These are phyloP conservation scores for Racocetra persica DNA, from an alignment of 371 early-diverging fungal genomes.

Conservation along the genomic window DNA sequence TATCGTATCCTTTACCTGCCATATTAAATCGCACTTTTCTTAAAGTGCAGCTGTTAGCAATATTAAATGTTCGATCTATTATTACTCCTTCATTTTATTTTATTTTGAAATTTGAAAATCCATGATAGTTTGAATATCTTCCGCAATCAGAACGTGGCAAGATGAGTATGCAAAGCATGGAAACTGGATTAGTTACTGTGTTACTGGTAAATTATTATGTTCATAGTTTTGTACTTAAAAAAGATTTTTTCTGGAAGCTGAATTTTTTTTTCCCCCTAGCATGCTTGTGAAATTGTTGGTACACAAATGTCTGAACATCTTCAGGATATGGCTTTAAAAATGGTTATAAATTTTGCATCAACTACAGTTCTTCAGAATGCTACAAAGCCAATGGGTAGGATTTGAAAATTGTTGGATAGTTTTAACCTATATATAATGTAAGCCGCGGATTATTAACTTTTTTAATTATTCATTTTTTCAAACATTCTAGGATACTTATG, in stretches of 20 bases:
- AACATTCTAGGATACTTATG: constrained; percentile 55
- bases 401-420: constrained; percentile 39
- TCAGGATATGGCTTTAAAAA: constrained; percentile 65
- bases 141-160: constrained; percentile 64
- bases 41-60: not conserved
- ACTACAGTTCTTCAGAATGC: constrained; percentile 73
- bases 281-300: constrained; percentile 44
- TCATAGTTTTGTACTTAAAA: not conserved
- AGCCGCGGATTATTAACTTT: not conserved
- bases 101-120: constrained; percentile 1
- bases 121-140: constrained; percentile 73
- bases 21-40: constrained; percentile 7
- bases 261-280: not conserved
- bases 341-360: constrained; percentile 67
- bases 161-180: constrained; percentile 44
- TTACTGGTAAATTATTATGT: constrained; percentile 34
- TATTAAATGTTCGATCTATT: not conserved
- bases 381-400: constrained; percentile 66
- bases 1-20: constrained; percentile 57
- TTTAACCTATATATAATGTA: not conserved
- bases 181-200: constrained; percentile 40
- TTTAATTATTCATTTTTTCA: not conserved
- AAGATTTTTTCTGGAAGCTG: not conserved
- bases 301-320: constrained; percentile 67
- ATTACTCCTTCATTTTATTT: constrained; percentile 7